A percentile compares a stretch with the other conserved stretches of the same genome.
These are phyloP conservation scores for Calocera viscosa DNA, from an alignment of 768 basidiomycete species.

Conservation along the genomic window DNA sequence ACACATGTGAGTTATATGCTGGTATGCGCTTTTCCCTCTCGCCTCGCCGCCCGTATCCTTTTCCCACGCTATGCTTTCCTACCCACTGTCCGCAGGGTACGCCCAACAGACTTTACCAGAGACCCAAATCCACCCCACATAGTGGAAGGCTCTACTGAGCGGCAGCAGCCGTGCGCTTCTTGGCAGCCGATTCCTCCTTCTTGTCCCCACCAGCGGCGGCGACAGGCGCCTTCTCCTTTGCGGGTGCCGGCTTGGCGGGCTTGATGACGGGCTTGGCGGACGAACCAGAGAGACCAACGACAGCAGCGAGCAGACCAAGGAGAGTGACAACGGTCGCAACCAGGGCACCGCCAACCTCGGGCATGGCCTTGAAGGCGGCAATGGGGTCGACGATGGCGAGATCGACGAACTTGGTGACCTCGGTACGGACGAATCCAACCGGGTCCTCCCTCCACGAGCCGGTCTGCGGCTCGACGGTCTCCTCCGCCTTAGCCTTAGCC, in stretches of 20 bases:
- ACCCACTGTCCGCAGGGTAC: not conserved
- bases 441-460: constrained; percentile 59
- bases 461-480: constrained; percentile 31
- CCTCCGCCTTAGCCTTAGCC: constrained; percentile 37
- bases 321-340: constrained; percentile 61
- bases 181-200: constrained; percentile 15
- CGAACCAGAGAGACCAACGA: constrained; percentile 67
- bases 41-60: not conserved
- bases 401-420: constrained; percentile 69
- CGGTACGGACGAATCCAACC: constrained; percentile 63
- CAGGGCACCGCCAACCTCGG: constrained; percentile 73
- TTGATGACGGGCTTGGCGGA: constrained; percentile 53
- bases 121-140: not conserved
- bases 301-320: constrained; percentile 69
- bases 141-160: constrained; percentile 9
- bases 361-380: constrained; percentile 72
- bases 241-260: constrained; percentile 16
- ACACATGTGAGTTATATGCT: not conserved
- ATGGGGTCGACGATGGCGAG: constrained; percentile 63
- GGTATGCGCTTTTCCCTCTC: not conserved
- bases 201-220: constrained; percentile 22
- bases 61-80: not conserved
- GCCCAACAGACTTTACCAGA: not conserved
- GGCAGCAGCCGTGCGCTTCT: constrained; percentile 15
- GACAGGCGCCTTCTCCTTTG: constrained; percentile 20